phyloP scores from a whole-genome alignment of 2,329 filamentous ascomycete genomes.

The Lasiodiplodia theobromae region DNA sequence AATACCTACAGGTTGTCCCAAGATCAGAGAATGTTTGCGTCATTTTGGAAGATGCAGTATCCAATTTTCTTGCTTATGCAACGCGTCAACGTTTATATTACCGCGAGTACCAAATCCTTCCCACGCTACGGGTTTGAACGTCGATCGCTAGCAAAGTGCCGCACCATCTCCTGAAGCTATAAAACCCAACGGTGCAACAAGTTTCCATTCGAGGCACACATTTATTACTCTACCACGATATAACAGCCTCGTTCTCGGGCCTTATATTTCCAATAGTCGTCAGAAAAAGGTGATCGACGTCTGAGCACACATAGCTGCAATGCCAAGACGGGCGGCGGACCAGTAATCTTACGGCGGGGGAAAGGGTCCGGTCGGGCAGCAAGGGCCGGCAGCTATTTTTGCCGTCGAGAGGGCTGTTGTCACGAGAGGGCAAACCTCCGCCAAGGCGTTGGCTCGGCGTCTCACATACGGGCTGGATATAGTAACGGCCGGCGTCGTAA shows the following conservation, averaged over 20 bases:
- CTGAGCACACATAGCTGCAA: not conserved
- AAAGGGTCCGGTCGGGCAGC: not conserved
- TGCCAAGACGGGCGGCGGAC: not conserved
- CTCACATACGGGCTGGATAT: not conserved
- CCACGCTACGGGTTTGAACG: too few species aligned
- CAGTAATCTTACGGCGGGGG: not conserved
- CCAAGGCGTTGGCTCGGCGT: not conserved
- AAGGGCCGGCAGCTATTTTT: not conserved
- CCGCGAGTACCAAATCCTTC: too few species aligned
- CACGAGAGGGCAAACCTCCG: not conserved
- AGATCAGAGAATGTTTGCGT: not conserved
- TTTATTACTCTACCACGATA: too few species aligned
- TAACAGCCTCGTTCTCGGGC: too few species aligned
- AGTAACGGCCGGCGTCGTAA: not conserved
- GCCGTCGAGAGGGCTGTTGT: not conserved
- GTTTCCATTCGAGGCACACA: too few species aligned
- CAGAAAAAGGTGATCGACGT: constrained; percentile 1
- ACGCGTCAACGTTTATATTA: too few species aligned
- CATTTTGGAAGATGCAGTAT: not conserved
- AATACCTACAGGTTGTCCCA: not conserved
- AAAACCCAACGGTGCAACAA: too few species aligned
- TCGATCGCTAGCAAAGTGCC: too few species aligned
- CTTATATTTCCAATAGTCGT: not conserved
- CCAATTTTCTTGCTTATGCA: too few species aligned
- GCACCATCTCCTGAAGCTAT: too few species aligned